Percentiles rank a stretch among this genome's conserved stretches.
Evolutionary conservation across 2,329 filamentous ascomycete species (phyloP).

Genomic region (Grosmannia penicillata): DNA sequence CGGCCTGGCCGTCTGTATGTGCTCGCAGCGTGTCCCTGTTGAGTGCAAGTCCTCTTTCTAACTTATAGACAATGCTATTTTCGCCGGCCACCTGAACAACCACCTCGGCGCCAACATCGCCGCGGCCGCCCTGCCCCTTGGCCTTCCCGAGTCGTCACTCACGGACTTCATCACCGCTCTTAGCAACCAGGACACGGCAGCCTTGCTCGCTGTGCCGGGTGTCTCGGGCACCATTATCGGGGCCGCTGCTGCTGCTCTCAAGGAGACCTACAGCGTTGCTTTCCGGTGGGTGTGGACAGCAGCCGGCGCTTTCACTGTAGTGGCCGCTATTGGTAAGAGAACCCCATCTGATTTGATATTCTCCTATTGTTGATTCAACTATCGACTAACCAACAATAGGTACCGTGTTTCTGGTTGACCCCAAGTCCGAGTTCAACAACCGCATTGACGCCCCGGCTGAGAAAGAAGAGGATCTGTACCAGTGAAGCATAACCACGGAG

Average conservation of each 20-base stretch:
- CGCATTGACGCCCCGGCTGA: conserved; percentile 22
- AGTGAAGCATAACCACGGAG: too few species aligned
- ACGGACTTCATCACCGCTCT: conserved; percentile 1
- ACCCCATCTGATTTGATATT: too few species aligned
- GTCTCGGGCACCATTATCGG: conserved; percentile 2
- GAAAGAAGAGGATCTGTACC: conserved; percentile 10
- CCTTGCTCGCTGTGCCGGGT: neutral
- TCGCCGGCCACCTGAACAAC: conserved; percentile 5
- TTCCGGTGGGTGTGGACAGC: conserved; percentile 6
- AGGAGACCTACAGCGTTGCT: conserved; percentile 3
- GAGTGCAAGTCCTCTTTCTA: neutral
- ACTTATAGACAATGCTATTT: conserved; percentile 15
- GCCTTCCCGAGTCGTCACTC: conserved; percentile 3
- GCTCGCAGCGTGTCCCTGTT: neutral
- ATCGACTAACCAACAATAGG: neutral
- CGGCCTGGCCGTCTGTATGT: conserved; percentile 27
- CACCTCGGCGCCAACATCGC: conserved; percentile 3
- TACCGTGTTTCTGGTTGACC: conserved; percentile 18
- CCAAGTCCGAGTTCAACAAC: conserved; percentile 21
- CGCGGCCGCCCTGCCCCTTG: conserved; percentile 2
- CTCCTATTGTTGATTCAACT: neutral
- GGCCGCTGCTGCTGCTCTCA: conserved; percentile 2
- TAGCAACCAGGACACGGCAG: neutral
- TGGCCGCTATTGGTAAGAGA: conserved; percentile 3
- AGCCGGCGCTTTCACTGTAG: conserved; percentile 3